phyloP scores from a whole-genome alignment of 495 filamentous ascomycete species.

The Talaromyces wortmannii region DNA sequence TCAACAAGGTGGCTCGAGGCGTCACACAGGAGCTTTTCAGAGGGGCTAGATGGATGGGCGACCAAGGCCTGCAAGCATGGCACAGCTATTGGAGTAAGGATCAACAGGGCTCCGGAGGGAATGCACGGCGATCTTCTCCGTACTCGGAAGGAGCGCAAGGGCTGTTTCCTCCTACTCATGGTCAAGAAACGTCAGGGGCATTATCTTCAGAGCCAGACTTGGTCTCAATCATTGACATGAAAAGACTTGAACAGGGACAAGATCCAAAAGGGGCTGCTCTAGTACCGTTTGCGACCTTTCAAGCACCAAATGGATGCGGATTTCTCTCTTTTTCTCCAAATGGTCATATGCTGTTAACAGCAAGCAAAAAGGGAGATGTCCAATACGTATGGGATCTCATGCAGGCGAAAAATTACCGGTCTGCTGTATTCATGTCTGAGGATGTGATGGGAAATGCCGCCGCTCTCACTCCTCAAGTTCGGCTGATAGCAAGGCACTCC shows the following conservation, averaged over 20 bases:
- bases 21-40: constrained; percentile 88
- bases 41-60: constrained; percentile 79
- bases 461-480: constrained; percentile 49
- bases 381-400: constrained; percentile 91
- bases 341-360: constrained; percentile 78
- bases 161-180: constrained; percentile 74
- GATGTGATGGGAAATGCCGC: constrained; percentile 19
- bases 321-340: constrained; percentile 84
- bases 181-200: constrained; percentile 35
- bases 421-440: constrained; percentile 32
- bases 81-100: constrained; percentile 81
- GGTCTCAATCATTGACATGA: constrained; percentile 79
- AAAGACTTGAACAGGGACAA: constrained; percentile 47
- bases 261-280: constrained; percentile 30
- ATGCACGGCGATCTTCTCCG: constrained; percentile 18
- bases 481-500: constrained; percentile 78
- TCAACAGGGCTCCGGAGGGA: constrained; percentile 21
- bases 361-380: constrained; percentile 86
- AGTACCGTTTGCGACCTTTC: constrained; percentile 72
- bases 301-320: constrained; percentile 78
- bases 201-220: constrained; percentile 62
- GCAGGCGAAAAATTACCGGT: constrained; percentile 45
- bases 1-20: constrained; percentile 80
- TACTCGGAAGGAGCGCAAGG: constrained; percentile 21
- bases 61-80: constrained; percentile 79